These are phyloP conservation scores for Phyllostachys edulis DNA, from an alignment of 176 grass and related monocot species.

Conservation along the genomic window DNA sequence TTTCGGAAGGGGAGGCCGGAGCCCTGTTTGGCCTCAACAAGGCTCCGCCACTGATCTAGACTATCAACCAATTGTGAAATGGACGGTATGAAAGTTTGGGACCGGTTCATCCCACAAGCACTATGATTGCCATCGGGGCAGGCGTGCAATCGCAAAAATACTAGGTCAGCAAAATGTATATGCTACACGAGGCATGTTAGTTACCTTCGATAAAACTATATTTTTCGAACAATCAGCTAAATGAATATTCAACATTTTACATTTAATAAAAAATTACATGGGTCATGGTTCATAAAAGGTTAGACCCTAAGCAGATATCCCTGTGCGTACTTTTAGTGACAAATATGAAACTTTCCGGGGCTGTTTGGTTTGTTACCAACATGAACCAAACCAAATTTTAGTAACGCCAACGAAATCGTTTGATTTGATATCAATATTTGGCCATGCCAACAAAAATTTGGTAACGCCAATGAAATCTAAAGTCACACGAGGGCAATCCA, in stretches of 20 bases:
- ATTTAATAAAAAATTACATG: not conserved
- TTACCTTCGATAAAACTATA: not conserved
- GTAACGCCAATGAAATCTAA: too few species aligned
- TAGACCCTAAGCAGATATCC: not conserved
- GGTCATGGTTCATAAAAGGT: not conserved
- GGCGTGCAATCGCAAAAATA: not conserved
- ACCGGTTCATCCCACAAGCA: conserved; percentile 18
- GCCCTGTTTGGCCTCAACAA: too few species aligned
- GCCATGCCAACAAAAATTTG: too few species aligned
- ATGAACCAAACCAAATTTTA: too few species aligned
- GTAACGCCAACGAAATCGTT: too few species aligned
- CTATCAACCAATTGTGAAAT: not conserved
- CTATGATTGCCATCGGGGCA: not conserved
- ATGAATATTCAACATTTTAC: not conserved
- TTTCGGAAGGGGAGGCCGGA: too few species aligned
- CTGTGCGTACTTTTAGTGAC: not conserved
- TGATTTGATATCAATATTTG: too few species aligned
- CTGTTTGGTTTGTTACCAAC: too few species aligned
- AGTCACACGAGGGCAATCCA: too few species aligned
- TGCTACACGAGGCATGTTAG: conserved; percentile 27
- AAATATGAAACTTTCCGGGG: not conserved
- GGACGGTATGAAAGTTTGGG: conserved; percentile 17
- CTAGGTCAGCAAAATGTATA: not conserved
- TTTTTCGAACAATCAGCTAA: not conserved
- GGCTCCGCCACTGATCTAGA: too few species aligned